Percentiles rank a stretch among this genome's conserved stretches.
phyloP scores from a whole-genome alignment of 164 flowering plant genomes.

The Stephania yunnanensis region DNA sequence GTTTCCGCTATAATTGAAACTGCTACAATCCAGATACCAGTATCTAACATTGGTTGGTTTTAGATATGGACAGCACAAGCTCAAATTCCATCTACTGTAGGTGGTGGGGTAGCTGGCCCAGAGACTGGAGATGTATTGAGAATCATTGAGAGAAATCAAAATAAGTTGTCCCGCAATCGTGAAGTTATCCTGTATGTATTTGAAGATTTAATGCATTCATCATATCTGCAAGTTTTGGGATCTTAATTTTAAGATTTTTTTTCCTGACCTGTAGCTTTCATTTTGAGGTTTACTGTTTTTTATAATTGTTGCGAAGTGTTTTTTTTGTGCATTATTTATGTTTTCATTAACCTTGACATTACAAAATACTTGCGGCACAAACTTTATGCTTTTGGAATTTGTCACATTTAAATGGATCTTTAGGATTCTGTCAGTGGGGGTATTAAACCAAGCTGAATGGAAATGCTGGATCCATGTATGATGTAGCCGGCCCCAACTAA shows the following conservation, averaged over 20 bases:
- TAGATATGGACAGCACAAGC: constrained; percentile 90
- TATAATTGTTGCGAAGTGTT: not conserved
- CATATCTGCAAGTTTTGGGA: not conserved
- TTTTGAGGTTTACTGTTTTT: not conserved
- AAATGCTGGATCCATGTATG: not conserved
- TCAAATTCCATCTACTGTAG: constrained; percentile 63
- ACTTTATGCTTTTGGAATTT: not conserved
- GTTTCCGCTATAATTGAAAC: not conserved
- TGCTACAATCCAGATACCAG: not conserved
- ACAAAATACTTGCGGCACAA: not conserved
- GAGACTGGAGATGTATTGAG: constrained; percentile 61
- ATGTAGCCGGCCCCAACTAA: no score
- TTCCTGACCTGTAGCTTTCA: not conserved
- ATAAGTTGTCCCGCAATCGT: constrained; percentile 50
- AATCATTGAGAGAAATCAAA: constrained; percentile 76
- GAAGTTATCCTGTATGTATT: constrained; percentile 59
- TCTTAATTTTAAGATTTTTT: not conserved
- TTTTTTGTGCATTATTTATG: not conserved
- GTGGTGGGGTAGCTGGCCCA: constrained; percentile 71
- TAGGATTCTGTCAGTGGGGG: not conserved
- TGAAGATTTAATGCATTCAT: constrained; percentile 4
- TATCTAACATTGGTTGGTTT: constrained; percentile 15
- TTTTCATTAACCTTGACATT: not conserved
- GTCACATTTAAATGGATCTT: not conserved
- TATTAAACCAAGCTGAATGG: no score